phyloP scores from a whole-genome alignment of 2,329 filamentous ascomycete species.

The Neoscytalidium dimidiatum region DNA sequence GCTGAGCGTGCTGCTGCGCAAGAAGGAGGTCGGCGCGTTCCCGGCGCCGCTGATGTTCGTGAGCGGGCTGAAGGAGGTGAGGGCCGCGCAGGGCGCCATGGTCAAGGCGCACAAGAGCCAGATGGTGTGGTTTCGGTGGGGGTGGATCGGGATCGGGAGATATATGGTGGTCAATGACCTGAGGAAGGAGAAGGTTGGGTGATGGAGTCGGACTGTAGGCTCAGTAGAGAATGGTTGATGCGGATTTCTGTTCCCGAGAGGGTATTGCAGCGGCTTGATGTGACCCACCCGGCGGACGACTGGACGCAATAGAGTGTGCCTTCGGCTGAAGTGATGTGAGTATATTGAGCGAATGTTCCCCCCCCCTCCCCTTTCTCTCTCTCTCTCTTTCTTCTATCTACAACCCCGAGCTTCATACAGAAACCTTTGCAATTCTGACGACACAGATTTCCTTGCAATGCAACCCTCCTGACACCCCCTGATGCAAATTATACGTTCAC shows the following conservation, averaged over 20 bases:
- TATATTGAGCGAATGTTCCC: background rate
- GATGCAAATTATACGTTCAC: too few species aligned
- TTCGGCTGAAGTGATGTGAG: background rate
- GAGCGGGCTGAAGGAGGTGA: constrained; percentile 64
- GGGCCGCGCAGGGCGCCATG: constrained; percentile 82
- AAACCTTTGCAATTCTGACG: background rate
- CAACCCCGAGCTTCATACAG: background rate
- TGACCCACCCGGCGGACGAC: too few species aligned
- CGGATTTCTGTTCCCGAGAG: too few species aligned
- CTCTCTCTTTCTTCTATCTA: background rate
- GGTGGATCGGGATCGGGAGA: constrained; percentile 86
- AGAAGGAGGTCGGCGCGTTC: constrained; percentile 55
- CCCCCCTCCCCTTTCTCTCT: background rate
- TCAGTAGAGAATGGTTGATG: too few species aligned
- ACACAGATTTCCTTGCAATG: background rate
- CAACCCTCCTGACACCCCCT: too few species aligned
- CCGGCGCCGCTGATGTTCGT: constrained; percentile 67
- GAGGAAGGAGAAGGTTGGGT: constrained; percentile 55
- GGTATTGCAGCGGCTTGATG: too few species aligned
- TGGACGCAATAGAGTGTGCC: too few species aligned
- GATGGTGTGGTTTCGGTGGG: constrained; percentile 98
- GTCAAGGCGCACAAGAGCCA: constrained; percentile 86
- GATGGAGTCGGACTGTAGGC: too few species aligned
- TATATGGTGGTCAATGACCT: constrained; percentile 98
- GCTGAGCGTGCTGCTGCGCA: constrained; percentile 51